Base-by-base conservation (phyloP, 306 rosid species). In the Vicia villosa region DNA sequence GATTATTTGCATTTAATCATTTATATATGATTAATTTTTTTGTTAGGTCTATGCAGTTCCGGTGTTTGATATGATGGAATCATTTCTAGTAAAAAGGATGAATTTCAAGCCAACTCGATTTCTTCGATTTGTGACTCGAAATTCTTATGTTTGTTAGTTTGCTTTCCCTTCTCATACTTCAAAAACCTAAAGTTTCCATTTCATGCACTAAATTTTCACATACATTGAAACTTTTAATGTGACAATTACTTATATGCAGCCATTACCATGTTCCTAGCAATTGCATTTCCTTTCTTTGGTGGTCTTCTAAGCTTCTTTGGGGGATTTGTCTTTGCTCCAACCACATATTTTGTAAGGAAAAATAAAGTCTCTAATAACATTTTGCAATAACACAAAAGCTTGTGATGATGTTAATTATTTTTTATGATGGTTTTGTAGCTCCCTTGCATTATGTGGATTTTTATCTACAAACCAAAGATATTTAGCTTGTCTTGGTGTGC, bases 321-420 rank as follows among this genome's bases (percentile, higher is more conserved):
- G n/a, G 98, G 95, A 69, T 85, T 92, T 66, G 88, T 88, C 52
- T 86, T 89, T 50, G 92, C 98, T 58, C 98, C 98, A 0, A 89
- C 98, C 52, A 67, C 96, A 54, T 92, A 84, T 73, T 87, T 81
- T n/a, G 98, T 92, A 83, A 92, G 95, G 95, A 0, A 50, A n/a
- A 56, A 14, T 6, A 28, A 30, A 26, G 8, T 26, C 37, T 20
- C 32, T 6, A 22, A 21, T 21, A 21, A 52, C 56, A 51, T 51
- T 10, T 20, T 51, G 6, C 58, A 51, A 52, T 52, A 21, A 52
- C 59, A 10, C 14, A 10, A 50, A 26, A 26, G 10, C 17, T 12
- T 46, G 59, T 32, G 45, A 4, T 45, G 11, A 60, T 76, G 30
- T 14, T 65, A 6, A 58, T 65, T 41, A 12, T 26, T 56, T n/a